Conservation (phyloP, 2,329 filamentous ascomycete genomes). For the Tolypocladium pustulatum region DNA sequence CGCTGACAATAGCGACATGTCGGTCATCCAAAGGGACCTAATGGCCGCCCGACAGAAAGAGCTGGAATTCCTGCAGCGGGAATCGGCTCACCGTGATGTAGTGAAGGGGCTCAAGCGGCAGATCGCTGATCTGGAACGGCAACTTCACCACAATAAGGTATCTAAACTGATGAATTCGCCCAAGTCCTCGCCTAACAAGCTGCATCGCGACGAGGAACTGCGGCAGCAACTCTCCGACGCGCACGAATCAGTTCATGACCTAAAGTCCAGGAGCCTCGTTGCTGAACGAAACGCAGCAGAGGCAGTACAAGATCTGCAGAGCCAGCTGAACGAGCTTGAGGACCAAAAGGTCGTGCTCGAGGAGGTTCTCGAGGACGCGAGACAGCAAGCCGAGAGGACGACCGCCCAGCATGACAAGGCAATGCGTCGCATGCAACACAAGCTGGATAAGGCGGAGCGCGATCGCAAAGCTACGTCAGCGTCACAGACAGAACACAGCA, state of each 20-base stretch:
- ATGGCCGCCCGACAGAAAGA: constrained; percentile 56
- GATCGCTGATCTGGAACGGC: constrained; percentile 55
- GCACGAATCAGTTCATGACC: constrained; percentile 48
- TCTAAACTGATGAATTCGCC: constrained; percentile 35
- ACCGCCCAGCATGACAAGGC: constrained; percentile 31
- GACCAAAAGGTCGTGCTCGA: constrained; percentile 49
- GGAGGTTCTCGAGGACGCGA: constrained; percentile 45
- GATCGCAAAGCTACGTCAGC: constrained; percentile 28
- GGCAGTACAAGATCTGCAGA: constrained; percentile 36
- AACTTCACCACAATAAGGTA: constrained; percentile 54
- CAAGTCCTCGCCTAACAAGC: constrained; percentile 36
- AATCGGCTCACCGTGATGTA: constrained; percentile 50
- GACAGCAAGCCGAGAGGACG: constrained; percentile 39
- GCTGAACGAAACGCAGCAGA: constrained; percentile 34
- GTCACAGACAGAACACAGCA: constrained; percentile 29
- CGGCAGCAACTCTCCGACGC: constrained; percentile 43
- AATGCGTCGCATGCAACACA: constrained; percentile 33
- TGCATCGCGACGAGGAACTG: constrained; percentile 18
- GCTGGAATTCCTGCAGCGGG: constrained; percentile 53
- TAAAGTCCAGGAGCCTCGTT: constrained; percentile 38
- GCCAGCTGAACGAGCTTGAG: constrained; percentile 45
- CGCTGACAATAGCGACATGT: constrained; percentile 41
- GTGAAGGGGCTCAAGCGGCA: constrained; percentile 54
- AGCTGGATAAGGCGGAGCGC: constrained; percentile 40
- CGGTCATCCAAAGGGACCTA: constrained; percentile 51